Percentiles rank a stretch among this genome's conserved stretches.
These are phyloP conservation scores for Phellinidium pouzarii DNA, from an alignment of 1,284 basidiomycete genomes.

Conservation along the genomic window DNA sequence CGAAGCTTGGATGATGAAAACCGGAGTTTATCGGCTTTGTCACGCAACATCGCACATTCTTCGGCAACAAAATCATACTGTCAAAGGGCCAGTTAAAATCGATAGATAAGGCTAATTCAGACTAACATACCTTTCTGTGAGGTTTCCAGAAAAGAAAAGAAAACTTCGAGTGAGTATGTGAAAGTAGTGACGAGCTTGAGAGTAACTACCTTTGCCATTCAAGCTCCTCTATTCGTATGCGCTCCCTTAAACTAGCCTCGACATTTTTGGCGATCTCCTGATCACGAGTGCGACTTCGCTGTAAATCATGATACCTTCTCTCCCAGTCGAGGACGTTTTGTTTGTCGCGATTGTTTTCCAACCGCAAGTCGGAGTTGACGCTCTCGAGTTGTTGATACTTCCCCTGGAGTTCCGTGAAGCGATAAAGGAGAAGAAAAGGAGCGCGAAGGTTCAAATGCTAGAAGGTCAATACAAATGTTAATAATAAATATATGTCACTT, in stretches of 20 bases:
- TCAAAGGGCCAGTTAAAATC: not conserved
- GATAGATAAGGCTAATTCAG: not conserved
- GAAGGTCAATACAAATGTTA: not conserved
- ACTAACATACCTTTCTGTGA: slow-evolving; percentile 12
- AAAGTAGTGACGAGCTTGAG: not conserved
- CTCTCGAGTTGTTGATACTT: slow-evolving; percentile 11
- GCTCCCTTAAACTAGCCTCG: slow-evolving; percentile 14
- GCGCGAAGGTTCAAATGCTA: slow-evolving; percentile 13
- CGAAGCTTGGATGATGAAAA: slow-evolving; percentile 7
- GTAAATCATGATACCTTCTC: slow-evolving; percentile 12
- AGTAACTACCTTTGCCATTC: slow-evolving; percentile 16
- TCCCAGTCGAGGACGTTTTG: slow-evolving; percentile 12
- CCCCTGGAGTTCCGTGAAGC: slow-evolving; percentile 12
- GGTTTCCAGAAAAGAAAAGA: not conserved
- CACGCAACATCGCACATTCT: slow-evolving; percentile 13
- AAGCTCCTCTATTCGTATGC: slow-evolving; percentile 10
- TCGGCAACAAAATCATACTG: slow-evolving; percentile 14
- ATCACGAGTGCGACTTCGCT: slow-evolving; percentile 11
- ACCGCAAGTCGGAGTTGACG: slow-evolving; percentile 3
- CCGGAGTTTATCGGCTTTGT: slow-evolving; percentile 10
- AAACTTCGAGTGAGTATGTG: not conserved
- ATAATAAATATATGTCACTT: not conserved
- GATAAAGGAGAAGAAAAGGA: slow-evolving; percentile 16
- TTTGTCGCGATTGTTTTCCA: slow-evolving; percentile 8
- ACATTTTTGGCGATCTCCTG: slow-evolving; percentile 8